Evolutionary conservation across 495 filamentous ascomycete species (phyloP).

Genomic region (Podospora tetraspora): DNA sequence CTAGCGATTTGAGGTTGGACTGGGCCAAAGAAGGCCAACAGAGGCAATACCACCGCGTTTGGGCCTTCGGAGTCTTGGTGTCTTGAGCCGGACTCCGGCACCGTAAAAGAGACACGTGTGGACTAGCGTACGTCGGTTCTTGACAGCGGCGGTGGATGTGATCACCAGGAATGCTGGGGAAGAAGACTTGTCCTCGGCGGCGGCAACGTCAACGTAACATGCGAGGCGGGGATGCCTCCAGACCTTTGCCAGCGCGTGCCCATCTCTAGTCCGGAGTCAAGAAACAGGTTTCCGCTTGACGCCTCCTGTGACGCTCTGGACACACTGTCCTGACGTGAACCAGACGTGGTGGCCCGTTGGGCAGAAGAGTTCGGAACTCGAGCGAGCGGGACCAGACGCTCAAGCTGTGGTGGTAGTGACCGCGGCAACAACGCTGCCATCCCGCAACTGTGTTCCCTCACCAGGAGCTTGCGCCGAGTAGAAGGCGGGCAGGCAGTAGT

Average conservation of each 20-base stretch:
- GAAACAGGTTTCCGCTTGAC: neutral
- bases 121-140: neutral
- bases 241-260: neutral
- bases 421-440: neutral
- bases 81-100: neutral
- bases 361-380: neutral
- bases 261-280: neutral
- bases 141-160: neutral
- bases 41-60: neutral
- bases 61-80: neutral
- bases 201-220: neutral
- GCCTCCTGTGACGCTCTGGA: neutral
- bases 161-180: neutral
- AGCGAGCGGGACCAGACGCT: neutral
- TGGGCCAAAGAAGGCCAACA: neutral
- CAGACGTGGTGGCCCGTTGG: neutral
- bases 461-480: neutral
- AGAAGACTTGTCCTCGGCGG: neutral
- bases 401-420: neutral
- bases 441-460: neutral
- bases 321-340: neutral
- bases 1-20: neutral
- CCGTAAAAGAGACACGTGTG: neutral
- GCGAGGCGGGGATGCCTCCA: neutral
- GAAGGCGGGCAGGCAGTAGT: neutral